Base-by-base conservation (phyloP, 805 yeast species). In the Dipodascopsis uninucleata region DNA sequence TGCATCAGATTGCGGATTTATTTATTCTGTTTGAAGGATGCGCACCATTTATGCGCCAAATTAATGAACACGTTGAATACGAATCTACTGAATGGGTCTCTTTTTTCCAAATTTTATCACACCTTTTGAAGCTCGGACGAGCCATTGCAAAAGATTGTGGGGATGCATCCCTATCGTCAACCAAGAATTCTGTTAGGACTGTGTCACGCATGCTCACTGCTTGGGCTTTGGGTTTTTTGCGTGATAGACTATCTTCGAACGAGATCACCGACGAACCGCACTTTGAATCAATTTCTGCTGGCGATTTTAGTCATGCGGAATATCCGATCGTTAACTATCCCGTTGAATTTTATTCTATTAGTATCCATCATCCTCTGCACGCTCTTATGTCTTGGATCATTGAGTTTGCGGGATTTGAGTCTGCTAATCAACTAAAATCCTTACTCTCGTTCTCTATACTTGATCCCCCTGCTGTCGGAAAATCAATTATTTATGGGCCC, bases 81-180 rank as follows among this genome's bases (percentile, higher is more conserved):
- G 98, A 90, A 60, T 81, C 80, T 35, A 85, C 85, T 25, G 90
- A 85, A 40, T 93, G 89, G 71, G 75, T 82, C 1, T 75, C 79
- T 1, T 82, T 74, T 57, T 82, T 82, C 61, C 82, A 82, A 50
- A 78, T 82, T 1, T 63, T 81, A 47, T 81, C 85, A 42, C 84
- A 80, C 3, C 72, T 85, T 0, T 73, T 82, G 7, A 82, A 82
- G 44, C 60, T 69, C 1, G 66, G 67, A 3, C 53, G 61, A 6
- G 52, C 57, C 18, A 60, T 67, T 3, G 71, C 72, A 0, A 37
- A 49, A 7, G 69, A 69, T 4, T 54, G 62, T 22, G 29, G 45
- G 22, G 55, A 53, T 10, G 58, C 60, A 23, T 14, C 54, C 7
- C 36, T 39, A 9, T 42, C 36, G 10, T 41, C 47, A 9, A 40